Percentiles rank a stretch among this genome's conserved stretches.
Conservation (phyloP, 805 yeast species). For the Limtongozyma cylindracea region DNA sequence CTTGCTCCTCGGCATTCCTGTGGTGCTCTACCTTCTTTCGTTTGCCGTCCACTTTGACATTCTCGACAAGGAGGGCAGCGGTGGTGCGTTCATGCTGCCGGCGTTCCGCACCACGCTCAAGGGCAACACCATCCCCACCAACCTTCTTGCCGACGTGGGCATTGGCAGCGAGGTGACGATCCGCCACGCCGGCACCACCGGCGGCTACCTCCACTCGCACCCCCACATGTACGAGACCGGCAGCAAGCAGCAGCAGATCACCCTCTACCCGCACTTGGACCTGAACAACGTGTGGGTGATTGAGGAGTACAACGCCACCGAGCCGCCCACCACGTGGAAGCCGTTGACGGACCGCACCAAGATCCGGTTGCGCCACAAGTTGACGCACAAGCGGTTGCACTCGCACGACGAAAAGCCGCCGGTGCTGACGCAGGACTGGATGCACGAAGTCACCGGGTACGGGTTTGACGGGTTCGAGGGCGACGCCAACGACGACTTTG, state of each 20-base stretch:
- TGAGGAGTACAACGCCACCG: constrained; percentile 38
- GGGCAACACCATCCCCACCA: constrained; percentile 32
- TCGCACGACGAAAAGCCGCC: constrained; percentile 70
- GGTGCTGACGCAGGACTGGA: constrained; percentile 59
- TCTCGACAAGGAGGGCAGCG: constrained; percentile 39
- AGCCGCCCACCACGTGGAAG: constrained; percentile 28
- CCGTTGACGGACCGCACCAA: constrained; percentile 45
- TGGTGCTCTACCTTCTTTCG: constrained; percentile 23
- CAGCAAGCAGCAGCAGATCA: constrained; percentile 65
- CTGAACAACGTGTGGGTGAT: constrained; percentile 47
- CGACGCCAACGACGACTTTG: constrained; percentile 66
- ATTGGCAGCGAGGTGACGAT: constrained; percentile 41
- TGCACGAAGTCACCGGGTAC: constrained; percentile 56
- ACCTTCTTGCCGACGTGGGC: constrained; percentile 44
- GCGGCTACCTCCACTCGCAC: constrained; percentile 75
- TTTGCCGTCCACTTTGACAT: constrained; percentile 40
- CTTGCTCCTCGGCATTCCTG: constrained; percentile 32
- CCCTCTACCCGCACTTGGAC: constrained; percentile 61
- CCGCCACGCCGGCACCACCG: constrained; percentile 45
- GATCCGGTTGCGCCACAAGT: constrained; percentile 36
- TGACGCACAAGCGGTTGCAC: constrained; percentile 43
- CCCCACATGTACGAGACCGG: constrained; percentile 47
- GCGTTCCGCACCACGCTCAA: constrained; percentile 41
- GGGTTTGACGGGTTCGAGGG: constrained; percentile 60
- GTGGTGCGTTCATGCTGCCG: constrained; percentile 44